A percentile compares a stretch with the other conserved stretches of the same genome.
Conservation (phyloP, 2,329 filamentous ascomycete genomes). For the Diaporthe longicolla region DNA sequence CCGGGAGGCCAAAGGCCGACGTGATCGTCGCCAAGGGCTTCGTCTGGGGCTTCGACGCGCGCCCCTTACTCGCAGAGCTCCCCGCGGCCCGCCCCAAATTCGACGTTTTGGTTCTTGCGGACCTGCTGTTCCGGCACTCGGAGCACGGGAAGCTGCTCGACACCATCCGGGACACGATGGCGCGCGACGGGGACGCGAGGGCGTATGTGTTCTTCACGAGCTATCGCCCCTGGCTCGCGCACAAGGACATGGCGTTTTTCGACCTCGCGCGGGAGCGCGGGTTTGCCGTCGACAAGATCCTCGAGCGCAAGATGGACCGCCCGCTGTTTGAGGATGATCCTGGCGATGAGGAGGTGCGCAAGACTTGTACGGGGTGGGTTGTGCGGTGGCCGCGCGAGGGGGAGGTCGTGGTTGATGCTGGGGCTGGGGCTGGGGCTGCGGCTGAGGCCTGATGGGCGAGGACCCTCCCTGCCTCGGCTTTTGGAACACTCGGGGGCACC, state of each 20-base stretch:
- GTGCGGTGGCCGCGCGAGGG: constrained; percentile 72
- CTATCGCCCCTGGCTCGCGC: constrained; percentile 90
- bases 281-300: constrained; percentile 82
- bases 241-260: constrained; percentile 90
- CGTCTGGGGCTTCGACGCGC: constrained; percentile 82
- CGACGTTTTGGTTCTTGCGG: constrained; percentile 87
- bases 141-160: constrained; percentile 85
- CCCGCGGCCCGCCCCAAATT: constrained; percentile 63
- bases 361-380: constrained; percentile 86
- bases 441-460: background rate
- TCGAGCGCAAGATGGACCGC: constrained; percentile 86
- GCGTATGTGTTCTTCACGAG: constrained; percentile 95
- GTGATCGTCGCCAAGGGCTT: constrained; percentile 77
- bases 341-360: constrained; percentile 84
- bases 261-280: constrained; percentile 79
- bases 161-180: constrained; percentile 78
- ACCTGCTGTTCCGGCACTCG: constrained; percentile 91
- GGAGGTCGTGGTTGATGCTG: constrained; percentile 45
- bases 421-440: background rate
- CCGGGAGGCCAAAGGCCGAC: constrained; percentile 48
- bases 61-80: constrained; percentile 71
- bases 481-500: no score
- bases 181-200: constrained; percentile 65
- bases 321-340: constrained; percentile 92
- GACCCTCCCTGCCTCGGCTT: no score